Evolutionary conservation across 1,284 basidiomycete species (phyloP).

Genomic region (Papiliotrema nemorosa): DNA sequence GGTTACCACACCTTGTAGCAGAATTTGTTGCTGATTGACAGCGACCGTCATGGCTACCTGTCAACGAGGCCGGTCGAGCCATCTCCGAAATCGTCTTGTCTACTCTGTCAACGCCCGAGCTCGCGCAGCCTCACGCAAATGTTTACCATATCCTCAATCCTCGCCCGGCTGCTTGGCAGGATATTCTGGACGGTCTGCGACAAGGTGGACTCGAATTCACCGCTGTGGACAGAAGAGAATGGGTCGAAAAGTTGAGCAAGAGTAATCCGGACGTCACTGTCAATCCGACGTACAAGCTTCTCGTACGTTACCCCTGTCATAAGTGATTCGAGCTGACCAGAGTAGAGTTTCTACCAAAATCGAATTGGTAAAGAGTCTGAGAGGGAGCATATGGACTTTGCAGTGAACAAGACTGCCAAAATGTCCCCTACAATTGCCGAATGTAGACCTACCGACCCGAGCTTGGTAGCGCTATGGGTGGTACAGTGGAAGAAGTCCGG

Average conservation of each 20-base stretch:
- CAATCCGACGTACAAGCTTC: conserved; percentile 57
- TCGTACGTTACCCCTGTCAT: conserved; percentile 28
- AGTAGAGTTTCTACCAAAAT: conserved; percentile 28
- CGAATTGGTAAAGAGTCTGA: conserved; percentile 29
- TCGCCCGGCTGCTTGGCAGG: conserved; percentile 50
- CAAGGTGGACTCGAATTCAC: conserved; percentile 67
- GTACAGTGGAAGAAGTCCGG: conserved; percentile 36
- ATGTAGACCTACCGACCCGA: conserved; percentile 19
- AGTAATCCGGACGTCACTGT: conserved; percentile 51
- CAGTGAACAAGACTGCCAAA: conserved; percentile 21
- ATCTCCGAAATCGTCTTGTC: conserved; percentile 55
- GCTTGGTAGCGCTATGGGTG: conserved; percentile 35
- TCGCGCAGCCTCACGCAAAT: conserved; percentile 24
- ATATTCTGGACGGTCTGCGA: conserved; percentile 62
- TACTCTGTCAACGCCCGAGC: conserved; percentile 11
- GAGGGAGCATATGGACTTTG: conserved; percentile 30
- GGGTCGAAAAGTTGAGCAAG: conserved; percentile 54
- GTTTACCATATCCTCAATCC: conserved; percentile 72
- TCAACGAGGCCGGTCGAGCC: conserved; percentile 57
- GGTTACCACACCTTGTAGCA: conserved; percentile 15
- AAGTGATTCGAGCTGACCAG: neutral
- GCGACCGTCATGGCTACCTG: conserved; percentile 58
- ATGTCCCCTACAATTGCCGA: conserved; percentile 30
- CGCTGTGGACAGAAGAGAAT: conserved; percentile 61
- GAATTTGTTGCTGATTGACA: conserved; percentile 13